Conservation (phyloP, 2,329 filamentous ascomycete genomes). For the Scorias spongiosa region DNA sequence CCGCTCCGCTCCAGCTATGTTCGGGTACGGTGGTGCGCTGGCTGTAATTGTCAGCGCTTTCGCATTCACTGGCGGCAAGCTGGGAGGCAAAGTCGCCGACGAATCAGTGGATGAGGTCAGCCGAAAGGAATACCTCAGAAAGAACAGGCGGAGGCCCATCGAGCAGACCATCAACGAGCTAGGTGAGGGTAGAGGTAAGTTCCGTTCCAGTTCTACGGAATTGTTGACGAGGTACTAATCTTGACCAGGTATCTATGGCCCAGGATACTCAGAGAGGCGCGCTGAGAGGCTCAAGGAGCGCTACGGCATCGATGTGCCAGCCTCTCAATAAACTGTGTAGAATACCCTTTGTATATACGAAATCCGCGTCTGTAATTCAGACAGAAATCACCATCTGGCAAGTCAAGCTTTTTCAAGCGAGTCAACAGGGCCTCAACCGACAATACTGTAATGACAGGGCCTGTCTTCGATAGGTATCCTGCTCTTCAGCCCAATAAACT, state of each 20-base stretch:
- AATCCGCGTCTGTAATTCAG: slow-evolving; percentile 1
- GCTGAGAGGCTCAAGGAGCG: slow-evolving; percentile 67
- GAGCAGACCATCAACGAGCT: slow-evolving; percentile 69
- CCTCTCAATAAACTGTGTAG: slow-evolving; percentile 3
- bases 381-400: background rate
- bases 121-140: slow-evolving; percentile 58
- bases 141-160: slow-evolving; percentile 56
- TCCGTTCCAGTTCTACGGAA: slow-evolving; percentile 1
- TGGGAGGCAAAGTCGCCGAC: slow-evolving; percentile 40
- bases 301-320: slow-evolving; percentile 66
- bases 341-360: slow-evolving; percentile 3
- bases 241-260: slow-evolving; percentile 55
- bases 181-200: slow-evolving; percentile 72
- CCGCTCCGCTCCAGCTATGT: slow-evolving; percentile 50
- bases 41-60: slow-evolving; percentile 47
- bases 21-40: slow-evolving; percentile 50
- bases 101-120: slow-evolving; percentile 57
- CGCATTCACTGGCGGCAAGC: slow-evolving; percentile 49
- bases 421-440: too few species aligned
- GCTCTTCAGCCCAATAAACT: too few species aligned
- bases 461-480: too few species aligned
- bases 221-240: slow-evolving; percentile 5
- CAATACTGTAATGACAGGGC: too few species aligned
- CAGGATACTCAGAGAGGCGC: slow-evolving; percentile 74
- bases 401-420: too few species aligned